Conservation (phyloP, 345 rosid species). For the Eucalyptus melliodora region DNA sequence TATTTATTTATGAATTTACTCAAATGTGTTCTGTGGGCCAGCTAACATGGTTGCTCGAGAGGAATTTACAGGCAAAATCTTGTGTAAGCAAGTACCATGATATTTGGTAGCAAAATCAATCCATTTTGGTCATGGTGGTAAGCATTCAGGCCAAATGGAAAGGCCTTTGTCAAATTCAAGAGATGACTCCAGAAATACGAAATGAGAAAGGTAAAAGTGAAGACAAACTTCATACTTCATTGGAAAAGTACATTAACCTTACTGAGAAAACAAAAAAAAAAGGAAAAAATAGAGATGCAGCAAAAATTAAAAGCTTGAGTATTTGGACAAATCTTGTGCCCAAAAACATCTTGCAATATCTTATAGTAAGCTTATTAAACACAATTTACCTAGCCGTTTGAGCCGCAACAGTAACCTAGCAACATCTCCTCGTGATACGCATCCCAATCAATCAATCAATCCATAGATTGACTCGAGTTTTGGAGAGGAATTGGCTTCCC, state of each 20-base stretch:
- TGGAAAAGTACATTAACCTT: background rate
- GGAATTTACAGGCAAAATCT: background rate
- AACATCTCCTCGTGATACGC: background rate
- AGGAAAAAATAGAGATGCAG: background rate
- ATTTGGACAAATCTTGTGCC: background rate
- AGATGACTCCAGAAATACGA: background rate
- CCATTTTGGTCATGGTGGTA: background rate
- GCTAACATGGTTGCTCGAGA: background rate
- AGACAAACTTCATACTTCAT: background rate
- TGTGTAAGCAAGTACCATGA: background rate
- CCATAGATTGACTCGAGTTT: background rate
- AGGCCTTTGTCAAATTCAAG: background rate
- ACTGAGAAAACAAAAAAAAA: background rate
- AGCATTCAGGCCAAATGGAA: background rate
- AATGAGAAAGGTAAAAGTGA: background rate
- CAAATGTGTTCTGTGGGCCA: background rate
- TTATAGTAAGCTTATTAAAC: background rate
- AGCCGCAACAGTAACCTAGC: background rate
- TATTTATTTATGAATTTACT: background rate
- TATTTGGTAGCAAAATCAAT: background rate
- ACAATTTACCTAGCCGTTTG: background rate
- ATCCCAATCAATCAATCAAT: background rate
- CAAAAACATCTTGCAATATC: background rate
- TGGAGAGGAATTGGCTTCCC: conserved; percentile 40
- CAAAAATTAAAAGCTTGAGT: background rate